Evolutionary conservation across 345 rosid species (phyloP).

Genomic region (Salix suchowensis): DNA sequence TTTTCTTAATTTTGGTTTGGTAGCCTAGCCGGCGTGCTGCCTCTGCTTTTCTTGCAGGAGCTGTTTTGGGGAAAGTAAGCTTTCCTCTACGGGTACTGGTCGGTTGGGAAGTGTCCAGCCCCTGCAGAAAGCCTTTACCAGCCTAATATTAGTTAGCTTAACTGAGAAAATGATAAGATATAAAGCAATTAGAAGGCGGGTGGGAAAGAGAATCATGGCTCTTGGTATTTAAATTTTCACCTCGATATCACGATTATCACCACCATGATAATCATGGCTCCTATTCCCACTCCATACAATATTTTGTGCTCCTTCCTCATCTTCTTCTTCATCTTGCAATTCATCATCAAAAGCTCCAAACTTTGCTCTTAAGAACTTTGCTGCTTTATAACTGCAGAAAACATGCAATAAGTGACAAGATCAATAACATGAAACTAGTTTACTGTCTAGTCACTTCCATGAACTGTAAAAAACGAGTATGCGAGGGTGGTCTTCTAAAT

Average conservation of each 20-base stretch:
- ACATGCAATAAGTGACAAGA: background rate
- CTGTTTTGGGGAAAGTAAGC: no score
- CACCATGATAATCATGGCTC: conserved; percentile 35
- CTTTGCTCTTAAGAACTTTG: conserved; percentile 46
- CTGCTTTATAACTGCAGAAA: conserved; percentile 57
- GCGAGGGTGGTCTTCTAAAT: background rate
- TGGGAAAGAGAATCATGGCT: background rate
- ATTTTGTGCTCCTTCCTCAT: conserved; percentile 40
- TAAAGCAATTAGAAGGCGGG: background rate
- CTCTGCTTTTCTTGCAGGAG: no score
- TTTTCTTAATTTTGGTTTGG: no score
- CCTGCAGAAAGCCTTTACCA: no score
- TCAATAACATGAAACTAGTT: background rate
- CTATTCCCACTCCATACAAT: conserved; percentile 50
- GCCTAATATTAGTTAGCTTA: background rate
- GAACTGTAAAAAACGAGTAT: background rate
- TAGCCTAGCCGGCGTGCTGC: no score
- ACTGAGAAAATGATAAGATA: background rate
- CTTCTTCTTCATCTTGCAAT: conserved; percentile 54
- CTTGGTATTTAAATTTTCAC: conserved; percentile 28
- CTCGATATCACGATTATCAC: conserved; percentile 56
- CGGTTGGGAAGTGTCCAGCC: no score
- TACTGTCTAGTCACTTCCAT: background rate
- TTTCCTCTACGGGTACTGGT: no score
- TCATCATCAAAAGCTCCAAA: conserved; percentile 71